Percentiles rank a stretch among this genome's conserved stretches.
Conservation (phyloP, 352 stramenopile genomes). For the Bremia lactucae region DNA sequence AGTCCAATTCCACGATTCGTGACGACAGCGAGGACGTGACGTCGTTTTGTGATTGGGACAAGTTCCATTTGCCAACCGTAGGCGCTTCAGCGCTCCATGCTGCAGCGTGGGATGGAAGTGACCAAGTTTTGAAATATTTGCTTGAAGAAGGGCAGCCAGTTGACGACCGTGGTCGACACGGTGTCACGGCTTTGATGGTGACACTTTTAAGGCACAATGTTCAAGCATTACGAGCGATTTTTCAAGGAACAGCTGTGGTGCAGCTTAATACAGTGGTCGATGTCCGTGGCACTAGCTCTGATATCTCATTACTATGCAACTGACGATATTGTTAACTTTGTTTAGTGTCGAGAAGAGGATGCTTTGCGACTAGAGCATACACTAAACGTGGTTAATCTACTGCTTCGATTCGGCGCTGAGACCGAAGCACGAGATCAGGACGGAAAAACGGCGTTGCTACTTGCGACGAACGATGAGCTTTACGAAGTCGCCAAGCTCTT, state of each 20-base stretch:
- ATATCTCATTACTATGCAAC: neutral
- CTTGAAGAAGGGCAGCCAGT: conserved; percentile 14
- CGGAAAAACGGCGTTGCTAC: conserved; percentile 19
- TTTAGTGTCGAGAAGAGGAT: conserved; percentile 16
- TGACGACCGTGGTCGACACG: conserved; percentile 7
- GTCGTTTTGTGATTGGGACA: conserved; percentile 8
- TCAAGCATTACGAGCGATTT: conserved; percentile 17
- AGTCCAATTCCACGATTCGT: too few species aligned
- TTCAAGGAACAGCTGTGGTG: conserved; percentile 7
- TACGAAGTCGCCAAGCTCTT: conserved; percentile 19
- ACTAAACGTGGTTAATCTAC: conserved; percentile 3
- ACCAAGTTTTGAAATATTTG: conserved; percentile 12
- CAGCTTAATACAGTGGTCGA: conserved; percentile 15
- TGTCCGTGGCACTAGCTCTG: conserved; percentile 3
- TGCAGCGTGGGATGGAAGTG: conserved; percentile 9
- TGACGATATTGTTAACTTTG: neutral
- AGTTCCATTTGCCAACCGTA: conserved; percentile 14
- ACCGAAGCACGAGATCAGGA: conserved; percentile 11
- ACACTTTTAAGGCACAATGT: conserved; percentile 16
- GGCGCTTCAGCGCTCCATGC: conserved; percentile 21
- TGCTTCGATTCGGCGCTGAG: conserved; percentile 6
- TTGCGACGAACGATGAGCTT: conserved; percentile 10
- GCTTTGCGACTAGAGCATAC: neutral
- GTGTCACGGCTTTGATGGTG: conserved; percentile 21
- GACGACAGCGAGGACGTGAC: too few species aligned